Conservation (phyloP, 768 basidiomycete genomes). For the Suillus paluster region DNA sequence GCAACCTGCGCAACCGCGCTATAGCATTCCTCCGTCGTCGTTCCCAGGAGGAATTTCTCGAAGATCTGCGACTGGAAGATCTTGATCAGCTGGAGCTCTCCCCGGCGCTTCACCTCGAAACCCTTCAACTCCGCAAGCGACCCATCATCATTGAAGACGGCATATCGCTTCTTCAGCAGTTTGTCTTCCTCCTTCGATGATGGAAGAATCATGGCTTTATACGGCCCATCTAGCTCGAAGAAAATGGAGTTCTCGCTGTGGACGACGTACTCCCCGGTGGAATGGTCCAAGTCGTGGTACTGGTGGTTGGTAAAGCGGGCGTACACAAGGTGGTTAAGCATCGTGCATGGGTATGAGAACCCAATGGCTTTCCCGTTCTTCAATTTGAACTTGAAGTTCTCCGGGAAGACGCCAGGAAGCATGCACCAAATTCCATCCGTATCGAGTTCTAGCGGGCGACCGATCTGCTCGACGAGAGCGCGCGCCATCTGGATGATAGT, state of each 20-base stretch:
- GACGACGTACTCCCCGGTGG: slow-evolving; percentile 82
- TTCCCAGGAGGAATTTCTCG: slow-evolving; percentile 93
- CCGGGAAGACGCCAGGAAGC: slow-evolving; percentile 97
- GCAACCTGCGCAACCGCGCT: slow-evolving; percentile 91
- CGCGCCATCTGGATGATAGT: slow-evolving; percentile 99
- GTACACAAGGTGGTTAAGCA: slow-evolving; percentile 98
- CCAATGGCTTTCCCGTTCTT: slow-evolving; percentile 82
- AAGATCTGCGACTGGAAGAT: slow-evolving; percentile 99
- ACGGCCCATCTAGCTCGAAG: slow-evolving; percentile 98
- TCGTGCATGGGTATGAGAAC: slow-evolving; percentile 98
- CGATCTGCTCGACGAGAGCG: slow-evolving; percentile 95
- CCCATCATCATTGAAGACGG: slow-evolving; percentile 98
- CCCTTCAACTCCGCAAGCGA: slow-evolving; percentile 98
- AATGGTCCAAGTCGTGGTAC: slow-evolving; percentile 90
- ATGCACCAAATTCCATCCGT: slow-evolving; percentile 99
- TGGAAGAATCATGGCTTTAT: slow-evolving; percentile 98
- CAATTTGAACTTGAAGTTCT: slow-evolving; percentile 96
- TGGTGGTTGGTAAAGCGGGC: slow-evolving; percentile 97
- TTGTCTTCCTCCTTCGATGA: slow-evolving; percentile 99
- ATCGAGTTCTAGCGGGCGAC: slow-evolving; percentile 94
- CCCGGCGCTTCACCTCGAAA: slow-evolving; percentile 97
- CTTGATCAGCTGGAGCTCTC: slow-evolving; percentile 98
- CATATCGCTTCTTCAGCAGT: slow-evolving; percentile 96
- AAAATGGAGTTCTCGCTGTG: slow-evolving; percentile 99
- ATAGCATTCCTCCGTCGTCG: slow-evolving; percentile 95